Base-by-base conservation (phyloP, 108 stramenopile species). In the Skeletonema potamos region DNA sequence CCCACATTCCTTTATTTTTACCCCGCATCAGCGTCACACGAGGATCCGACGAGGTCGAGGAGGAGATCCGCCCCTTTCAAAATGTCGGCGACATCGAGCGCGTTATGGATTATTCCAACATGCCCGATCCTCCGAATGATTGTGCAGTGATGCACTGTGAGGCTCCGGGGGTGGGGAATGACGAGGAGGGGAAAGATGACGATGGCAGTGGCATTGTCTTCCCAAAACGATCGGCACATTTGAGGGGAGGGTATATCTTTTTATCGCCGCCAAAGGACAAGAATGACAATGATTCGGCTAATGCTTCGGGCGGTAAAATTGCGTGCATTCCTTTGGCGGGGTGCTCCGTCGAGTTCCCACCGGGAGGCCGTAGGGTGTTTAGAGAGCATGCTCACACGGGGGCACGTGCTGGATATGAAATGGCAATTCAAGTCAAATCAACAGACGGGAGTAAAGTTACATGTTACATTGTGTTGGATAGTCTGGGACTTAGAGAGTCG, bases 361-460 rank as follows among this genome's bases (percentile, higher is more conserved):
- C 92, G 13, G 92, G 92, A 54, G 92, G 92, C 30, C 73, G 92
- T 15, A 82, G 92, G 26, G 86, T 91, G 54, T 94, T 94, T 91
- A 87, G 90, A 17, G 92, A 94, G 55, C 92, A 94, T 79, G 87
- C 92, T 4, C 88, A 88, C 13, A 90, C 85, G 13, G 81, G 86
- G 32, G 92, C 92, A 54, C 72, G 84, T 17, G 79, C 72, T 41
- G 92, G 92, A 13, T 94, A 94, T 76, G 92, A 94, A 59, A 56
- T 91, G 48, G 88, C 84, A 27, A 81, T 93, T 64, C 62, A 75
- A 22, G 64, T 77, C 58, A 68, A 81, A 86, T 72, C 60, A 18
- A 7, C 41, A 15, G 61, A 63, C 57, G 48, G 26, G 7, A 48
- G 36, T 43, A 33, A 54, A 58, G 20, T 32, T 54, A 69, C 62